Evolutionary conservation across 352 stramenopile genomes (phyloP), one percentile per base, ranked within the genome.

Genomic region (Phytophthora meadii): DNA sequence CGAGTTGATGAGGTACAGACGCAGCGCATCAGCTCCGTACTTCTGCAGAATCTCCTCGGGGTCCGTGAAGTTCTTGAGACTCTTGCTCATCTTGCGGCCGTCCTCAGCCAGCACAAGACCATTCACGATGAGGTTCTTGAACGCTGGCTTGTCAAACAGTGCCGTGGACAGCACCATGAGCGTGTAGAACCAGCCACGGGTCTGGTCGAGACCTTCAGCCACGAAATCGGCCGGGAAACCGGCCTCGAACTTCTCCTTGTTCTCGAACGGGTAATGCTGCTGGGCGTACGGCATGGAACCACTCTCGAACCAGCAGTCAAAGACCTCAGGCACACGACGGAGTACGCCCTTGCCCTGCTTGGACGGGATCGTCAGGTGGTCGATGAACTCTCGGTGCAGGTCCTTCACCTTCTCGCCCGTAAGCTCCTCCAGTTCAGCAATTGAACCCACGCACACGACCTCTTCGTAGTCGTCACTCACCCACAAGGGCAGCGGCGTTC

Each of bases 301-400:
- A 45, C 89, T 98, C 78, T 99, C 98, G 68, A 99, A 99, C 98
- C 98, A 99, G 79, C 97, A 99, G 82, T 99, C 97, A 79, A 99
- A 99, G 9, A 98, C 94, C 48, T 98, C 92, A 0, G 92, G 86
- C 5, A 98, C 88, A 58, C 92, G 89, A 34, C 84, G 85, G 15
- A 98, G 76, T 37, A 89, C 65, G 50, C 89, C 89, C 65, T 96
- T 97, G 54, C 90, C 90, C 64, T 93, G 63, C 76, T 98, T 98
- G 14, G 92, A 99, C 10, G 98, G 97, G 67, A 99, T 99, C 57
- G 92, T 98, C 54, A 99, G 89, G 47, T 98, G 80, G 75, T 99
- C 98, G 51, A 99, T 98, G 57, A 91, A 97, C 81, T 99, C 97
- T 44, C 98, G 95, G 79, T 99, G 98, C 48, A 99, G 76, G 74